A percentile compares a stretch with the other conserved stretches of the same genome.
phyloP scores from a whole-genome alignment of 768 basidiomycete genomes.

The Clitopilus passeckerianus region DNA sequence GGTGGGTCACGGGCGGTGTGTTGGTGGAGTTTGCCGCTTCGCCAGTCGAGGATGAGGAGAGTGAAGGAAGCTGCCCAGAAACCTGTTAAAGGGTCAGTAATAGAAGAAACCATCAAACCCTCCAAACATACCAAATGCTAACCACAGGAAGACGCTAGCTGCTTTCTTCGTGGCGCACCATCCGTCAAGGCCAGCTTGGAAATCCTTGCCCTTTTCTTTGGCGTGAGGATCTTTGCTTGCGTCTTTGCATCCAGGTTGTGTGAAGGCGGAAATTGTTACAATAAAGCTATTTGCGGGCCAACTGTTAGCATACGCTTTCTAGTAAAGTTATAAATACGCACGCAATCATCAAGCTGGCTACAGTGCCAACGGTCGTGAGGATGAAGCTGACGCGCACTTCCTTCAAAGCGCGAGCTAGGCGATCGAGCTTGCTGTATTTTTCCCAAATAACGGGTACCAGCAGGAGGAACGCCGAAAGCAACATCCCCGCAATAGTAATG shows the following conservation, averaged over 20 bases:
- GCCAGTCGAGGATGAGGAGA: conserved; percentile 72
- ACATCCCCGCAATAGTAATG: conserved; percentile 65
- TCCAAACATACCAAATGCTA: conserved; percentile 58
- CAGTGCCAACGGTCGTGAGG: conserved; percentile 65
- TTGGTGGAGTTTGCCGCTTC: conserved; percentile 55
- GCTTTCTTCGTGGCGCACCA: conserved; percentile 96
- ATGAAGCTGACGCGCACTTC: conserved; percentile 84
- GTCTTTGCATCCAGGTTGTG: conserved; percentile 86
- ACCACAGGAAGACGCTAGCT: conserved; percentile 85
- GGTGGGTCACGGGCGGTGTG: conserved; percentile 67
- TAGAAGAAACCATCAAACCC: not conserved
- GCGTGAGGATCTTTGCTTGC: conserved; percentile 78
- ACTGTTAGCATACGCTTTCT: not conserved
- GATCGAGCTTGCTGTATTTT: conserved; percentile 77
- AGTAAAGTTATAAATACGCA: conserved; percentile 29
- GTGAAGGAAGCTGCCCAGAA: conserved; percentile 72
- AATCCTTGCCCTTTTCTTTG: conserved; percentile 53
- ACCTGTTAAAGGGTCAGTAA: conserved; percentile 31
- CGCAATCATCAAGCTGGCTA: conserved; percentile 71
- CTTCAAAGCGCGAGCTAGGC: conserved; percentile 74
- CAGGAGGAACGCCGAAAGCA: conserved; percentile 71
- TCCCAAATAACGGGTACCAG: conserved; percentile 76
- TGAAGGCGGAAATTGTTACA: conserved; percentile 82
- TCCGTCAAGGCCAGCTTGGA: conserved; percentile 60
- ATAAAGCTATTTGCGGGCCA: conserved; percentile 47